Evolutionary conservation across 208 protist species (phyloP).

Genomic region (Acanthamoeba triangularis): DNA sequence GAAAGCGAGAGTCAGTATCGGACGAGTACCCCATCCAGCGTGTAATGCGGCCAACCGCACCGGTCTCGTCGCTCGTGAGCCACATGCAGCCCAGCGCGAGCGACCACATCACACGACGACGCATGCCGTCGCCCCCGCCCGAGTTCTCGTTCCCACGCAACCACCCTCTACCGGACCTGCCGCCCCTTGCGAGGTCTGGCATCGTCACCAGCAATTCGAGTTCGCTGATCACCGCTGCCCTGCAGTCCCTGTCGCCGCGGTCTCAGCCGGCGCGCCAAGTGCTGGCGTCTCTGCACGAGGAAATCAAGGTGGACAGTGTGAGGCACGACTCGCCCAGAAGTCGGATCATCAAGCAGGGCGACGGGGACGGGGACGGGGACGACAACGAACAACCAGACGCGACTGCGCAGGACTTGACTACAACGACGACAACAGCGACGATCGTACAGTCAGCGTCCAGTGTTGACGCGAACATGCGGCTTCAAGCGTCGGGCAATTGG

Average conservation of each 20-base stretch:
- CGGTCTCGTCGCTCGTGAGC: neutral
- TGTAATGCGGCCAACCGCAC: neutral
- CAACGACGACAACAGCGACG: neutral
- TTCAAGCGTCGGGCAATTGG: conserved; percentile 23
- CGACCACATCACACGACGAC: neutral
- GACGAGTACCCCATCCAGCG: neutral
- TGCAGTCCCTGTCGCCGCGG: neutral
- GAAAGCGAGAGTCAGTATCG: neutral
- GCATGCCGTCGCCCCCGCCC: neutral
- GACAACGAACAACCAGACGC: neutral
- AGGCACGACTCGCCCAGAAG: neutral
- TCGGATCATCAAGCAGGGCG: neutral
- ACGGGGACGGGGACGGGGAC: neutral
- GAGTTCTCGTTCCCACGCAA: conserved; percentile 19
- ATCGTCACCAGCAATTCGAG: neutral
- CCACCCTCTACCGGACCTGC: neutral
- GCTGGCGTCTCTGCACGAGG: neutral
- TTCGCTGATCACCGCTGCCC: neutral
- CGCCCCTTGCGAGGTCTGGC: neutral
- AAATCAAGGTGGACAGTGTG: neutral
- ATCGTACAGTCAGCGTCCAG: neutral
- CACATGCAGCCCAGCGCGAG: neutral
- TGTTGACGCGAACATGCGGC: neutral
- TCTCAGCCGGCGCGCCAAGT: neutral
- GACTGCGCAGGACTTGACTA: neutral